These are phyloP conservation scores for Chenopodium berlandieri DNA, from an alignment of 148 eudicot genomes.

Conservation along the genomic window DNA sequence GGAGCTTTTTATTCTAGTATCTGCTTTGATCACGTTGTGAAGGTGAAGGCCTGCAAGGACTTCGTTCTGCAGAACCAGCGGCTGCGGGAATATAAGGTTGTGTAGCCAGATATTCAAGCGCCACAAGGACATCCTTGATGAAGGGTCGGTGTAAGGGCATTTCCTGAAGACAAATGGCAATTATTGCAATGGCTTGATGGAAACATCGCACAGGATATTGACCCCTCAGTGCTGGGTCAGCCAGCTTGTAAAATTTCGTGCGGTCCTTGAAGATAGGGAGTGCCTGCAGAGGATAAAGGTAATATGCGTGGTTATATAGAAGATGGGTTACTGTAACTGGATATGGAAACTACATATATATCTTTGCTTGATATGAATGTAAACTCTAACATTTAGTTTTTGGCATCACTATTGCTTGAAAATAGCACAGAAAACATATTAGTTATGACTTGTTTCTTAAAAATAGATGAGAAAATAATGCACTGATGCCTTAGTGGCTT, in stretches of 20 bases:
- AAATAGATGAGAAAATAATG: neutral
- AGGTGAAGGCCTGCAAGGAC: conserved; percentile 27
- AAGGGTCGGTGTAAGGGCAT: conserved; percentile 56
- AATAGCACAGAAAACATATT: neutral
- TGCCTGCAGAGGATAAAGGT: conserved; percentile 39
- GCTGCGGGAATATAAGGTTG: conserved; percentile 34
- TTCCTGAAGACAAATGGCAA: conserved; percentile 76
- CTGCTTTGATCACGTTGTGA: conserved; percentile 30
- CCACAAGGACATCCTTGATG: conserved; percentile 61
- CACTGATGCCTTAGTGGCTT: neutral
- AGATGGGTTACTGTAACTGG: neutral
- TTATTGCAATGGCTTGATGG: conserved; percentile 55
- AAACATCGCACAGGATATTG: conserved; percentile 39
- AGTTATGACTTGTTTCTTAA: neutral
- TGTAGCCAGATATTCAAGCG: conserved; percentile 57
- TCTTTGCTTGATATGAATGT: neutral
- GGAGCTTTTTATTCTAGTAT: conserved; percentile 17
- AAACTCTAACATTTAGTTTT: neutral
- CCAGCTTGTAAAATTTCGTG: conserved; percentile 44
- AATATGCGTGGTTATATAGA: neutral
- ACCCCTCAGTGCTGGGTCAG: conserved; percentile 57
- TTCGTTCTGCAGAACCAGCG: conserved; percentile 20
- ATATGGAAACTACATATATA: neutral
- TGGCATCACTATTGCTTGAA: neutral
- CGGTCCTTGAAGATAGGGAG: conserved; percentile 54